A percentile compares a stretch with the other conserved stretches of the same genome.
Conservation (phyloP, 257 asterid species). For the Plantago elongata region DNA sequence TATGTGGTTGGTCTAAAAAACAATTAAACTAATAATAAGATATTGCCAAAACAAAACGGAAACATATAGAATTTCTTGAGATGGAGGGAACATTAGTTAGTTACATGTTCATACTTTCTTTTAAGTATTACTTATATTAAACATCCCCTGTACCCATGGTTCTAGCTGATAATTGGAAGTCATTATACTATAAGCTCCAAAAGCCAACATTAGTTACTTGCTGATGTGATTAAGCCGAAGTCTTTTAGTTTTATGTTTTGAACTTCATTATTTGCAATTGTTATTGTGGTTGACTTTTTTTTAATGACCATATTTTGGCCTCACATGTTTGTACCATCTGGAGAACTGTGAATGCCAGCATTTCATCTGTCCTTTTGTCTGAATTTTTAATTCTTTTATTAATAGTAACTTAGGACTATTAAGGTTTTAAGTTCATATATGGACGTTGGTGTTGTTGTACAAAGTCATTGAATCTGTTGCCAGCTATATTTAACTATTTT, state of each 20-base stretch:
- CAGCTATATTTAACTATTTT: slow-evolving; percentile 14
- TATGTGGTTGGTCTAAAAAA: too few species aligned
- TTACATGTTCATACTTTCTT: slow-evolving; percentile 19
- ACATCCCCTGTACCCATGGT: slow-evolving; percentile 13
- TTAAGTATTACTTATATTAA: background rate
- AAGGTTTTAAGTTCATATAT: background rate
- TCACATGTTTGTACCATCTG: slow-evolving; percentile 19
- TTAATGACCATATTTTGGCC: slow-evolving; percentile 16
- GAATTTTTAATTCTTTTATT: slow-evolving; percentile 11
- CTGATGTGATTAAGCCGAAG: slow-evolving; percentile 1
- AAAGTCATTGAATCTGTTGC: slow-evolving; percentile 31
- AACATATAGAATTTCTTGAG: too few species aligned
- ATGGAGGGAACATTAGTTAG: slow-evolving; percentile 9
- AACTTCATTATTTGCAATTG: slow-evolving; percentile 11
- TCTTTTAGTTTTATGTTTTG: background rate
- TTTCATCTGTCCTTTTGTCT: slow-evolving; percentile 40
- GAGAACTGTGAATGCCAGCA: slow-evolving; percentile 13
- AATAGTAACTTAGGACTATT: background rate
- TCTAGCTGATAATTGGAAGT: slow-evolving; percentile 22
- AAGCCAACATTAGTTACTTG: slow-evolving; percentile 15
- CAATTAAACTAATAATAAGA: too few species aligned
- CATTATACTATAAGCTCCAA: background rate
- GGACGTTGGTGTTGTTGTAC: slow-evolving; percentile 22
- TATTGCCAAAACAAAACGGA: too few species aligned
- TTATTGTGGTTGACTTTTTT: slow-evolving; percentile 30